These are phyloP conservation scores for Aspergillus sergii DNA, from an alignment of 2,329 filamentous ascomycete genomes.

Conservation along the genomic window DNA sequence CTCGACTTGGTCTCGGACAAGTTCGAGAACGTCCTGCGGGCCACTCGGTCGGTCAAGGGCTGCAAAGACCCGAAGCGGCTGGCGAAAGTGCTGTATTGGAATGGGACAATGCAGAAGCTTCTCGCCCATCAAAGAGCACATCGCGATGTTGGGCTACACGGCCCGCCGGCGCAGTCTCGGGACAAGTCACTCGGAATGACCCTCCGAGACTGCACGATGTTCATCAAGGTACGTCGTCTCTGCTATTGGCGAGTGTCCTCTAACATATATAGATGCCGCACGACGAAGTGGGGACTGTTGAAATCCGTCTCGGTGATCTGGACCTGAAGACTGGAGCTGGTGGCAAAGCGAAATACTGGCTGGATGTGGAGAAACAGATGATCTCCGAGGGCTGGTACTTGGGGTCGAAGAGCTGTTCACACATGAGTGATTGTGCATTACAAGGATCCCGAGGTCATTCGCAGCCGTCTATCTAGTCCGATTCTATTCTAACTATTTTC, in stretches of 20 bases:
- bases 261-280: conserved; percentile 34
- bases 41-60: conserved; percentile 42
- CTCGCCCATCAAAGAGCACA: conserved; percentile 36
- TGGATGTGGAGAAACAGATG: conserved; percentile 62
- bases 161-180: conserved; percentile 37
- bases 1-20: conserved; percentile 60
- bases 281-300: conserved; percentile 34
- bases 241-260: background rate
- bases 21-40: conserved; percentile 48
- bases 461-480: conserved; percentile 20
- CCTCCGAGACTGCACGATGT: conserved; percentile 76
- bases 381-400: conserved; percentile 70
- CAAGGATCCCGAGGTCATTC: conserved; percentile 21
- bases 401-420: conserved; percentile 38
- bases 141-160: conserved; percentile 38
- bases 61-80: conserved; percentile 41
- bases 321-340: conserved; percentile 71
- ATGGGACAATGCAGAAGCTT: conserved; percentile 38
- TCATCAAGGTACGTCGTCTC: conserved; percentile 57
- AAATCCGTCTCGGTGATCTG: conserved; percentile 69
- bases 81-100: conserved; percentile 37
- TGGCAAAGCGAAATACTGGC: conserved; percentile 71
- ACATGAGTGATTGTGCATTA: conserved; percentile 37
- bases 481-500: background rate
- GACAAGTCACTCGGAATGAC: conserved; percentile 75